Evolutionary conservation across 495 filamentous ascomycete genomes (phyloP), one percentile per base, ranked within the genome.

Genomic region (Sporormia fimetaria): DNA sequence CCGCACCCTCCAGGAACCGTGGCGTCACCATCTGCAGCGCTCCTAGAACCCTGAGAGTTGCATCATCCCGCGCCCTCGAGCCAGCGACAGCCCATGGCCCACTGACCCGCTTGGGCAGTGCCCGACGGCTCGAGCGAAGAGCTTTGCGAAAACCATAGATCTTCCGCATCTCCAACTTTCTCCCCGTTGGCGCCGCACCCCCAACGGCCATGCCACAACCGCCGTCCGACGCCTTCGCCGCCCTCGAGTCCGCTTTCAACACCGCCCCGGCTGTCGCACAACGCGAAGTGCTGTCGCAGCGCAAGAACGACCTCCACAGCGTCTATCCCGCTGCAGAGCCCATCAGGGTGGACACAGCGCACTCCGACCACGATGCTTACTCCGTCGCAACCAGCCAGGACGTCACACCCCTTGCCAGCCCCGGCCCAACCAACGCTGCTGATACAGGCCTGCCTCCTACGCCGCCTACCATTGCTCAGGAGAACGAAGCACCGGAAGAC

Each of bases 361-460:
- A 33, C 39, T 12, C 26, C 1, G 42, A 55, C 21, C 47, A 51
- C 38, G 51, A 51, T 5, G 40, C 37, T 11, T 9, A 20, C 1
- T 42, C 51, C 3, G 30, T 22, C 16, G 21, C 22, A 18, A 42
- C 29, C 36, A 38, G 18, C 21, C 30, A 42, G 27, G 23, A 47
- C 5, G 23, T 6, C 10, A 40, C 42, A 11, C 46, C 33, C 7
- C 42, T 47, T 7, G 14, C 46, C 24, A 47, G 42, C 28, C 47
- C 47, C 4, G 39, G 37, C 15, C 9, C 29, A 6, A 21, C 51
- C 33, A 51, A 47, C 21, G 28, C 33, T 3, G 33, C 32, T 29
- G 51, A 55, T 8, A 37, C 47, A 9, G 42, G 41, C 3, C 41
- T 55, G n/a, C 51, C 51, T 7, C 51, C 51, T 4, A 55, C 51